Evolutionary conservation across 2,329 filamentous ascomycete genomes (phyloP).

Genomic region (Claviceps sp.): DNA sequence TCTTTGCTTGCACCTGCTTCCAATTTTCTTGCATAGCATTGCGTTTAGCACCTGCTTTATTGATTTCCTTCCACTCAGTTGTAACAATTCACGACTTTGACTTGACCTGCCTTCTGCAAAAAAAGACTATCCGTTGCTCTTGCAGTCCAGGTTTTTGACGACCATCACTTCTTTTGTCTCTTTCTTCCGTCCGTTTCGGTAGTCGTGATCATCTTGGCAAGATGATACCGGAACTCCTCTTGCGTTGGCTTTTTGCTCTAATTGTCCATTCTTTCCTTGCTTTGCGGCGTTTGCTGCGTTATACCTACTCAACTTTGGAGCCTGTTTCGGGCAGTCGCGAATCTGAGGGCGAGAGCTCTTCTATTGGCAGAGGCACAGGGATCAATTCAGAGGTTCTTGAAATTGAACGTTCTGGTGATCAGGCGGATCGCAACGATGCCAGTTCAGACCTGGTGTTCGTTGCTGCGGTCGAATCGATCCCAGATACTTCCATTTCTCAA

Average conservation of each 20-base stretch:
- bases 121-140: background rate
- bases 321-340: background rate
- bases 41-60: background rate
- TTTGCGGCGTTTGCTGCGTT: background rate
- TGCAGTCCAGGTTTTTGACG: background rate
- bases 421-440: background rate
- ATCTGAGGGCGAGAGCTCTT: background rate
- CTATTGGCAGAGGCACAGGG: background rate
- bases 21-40: background rate
- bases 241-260: background rate
- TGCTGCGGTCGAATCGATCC: background rate
- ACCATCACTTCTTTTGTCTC: background rate
- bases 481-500: background rate
- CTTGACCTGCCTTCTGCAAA: background rate
- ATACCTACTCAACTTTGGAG: background rate
- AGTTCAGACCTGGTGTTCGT: background rate
- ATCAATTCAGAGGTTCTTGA: background rate
- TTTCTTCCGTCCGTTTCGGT: background rate
- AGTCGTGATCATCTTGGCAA: background rate
- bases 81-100: background rate
- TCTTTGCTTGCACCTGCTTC: background rate
- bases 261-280: conserved; percentile 1
- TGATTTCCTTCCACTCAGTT: background rate
- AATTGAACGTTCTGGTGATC: background rate
- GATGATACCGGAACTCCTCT: background rate